Evolutionary conservation across 2,329 filamentous ascomycete genomes (phyloP).

Genomic region (Trichoderma endophyticum): DNA sequence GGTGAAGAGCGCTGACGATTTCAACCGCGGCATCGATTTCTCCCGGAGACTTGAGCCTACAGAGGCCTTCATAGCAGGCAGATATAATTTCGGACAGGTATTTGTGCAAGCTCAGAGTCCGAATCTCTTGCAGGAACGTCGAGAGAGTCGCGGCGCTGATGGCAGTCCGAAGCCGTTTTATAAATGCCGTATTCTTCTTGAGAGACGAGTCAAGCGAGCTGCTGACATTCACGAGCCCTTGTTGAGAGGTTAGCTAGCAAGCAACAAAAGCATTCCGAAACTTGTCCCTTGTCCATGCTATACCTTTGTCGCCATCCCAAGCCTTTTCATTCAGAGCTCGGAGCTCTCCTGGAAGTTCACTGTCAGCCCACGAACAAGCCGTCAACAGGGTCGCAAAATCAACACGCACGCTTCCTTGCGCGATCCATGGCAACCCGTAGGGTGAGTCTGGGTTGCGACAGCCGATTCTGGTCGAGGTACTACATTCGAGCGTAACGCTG

Average conservation of each 20-base stretch:
- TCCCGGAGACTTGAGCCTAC: slow-evolving; percentile 84
- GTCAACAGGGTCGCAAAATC: slow-evolving; percentile 1
- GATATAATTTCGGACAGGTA: slow-evolving; percentile 97
- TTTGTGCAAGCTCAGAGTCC: slow-evolving; percentile 86
- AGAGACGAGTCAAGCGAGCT: slow-evolving; percentile 86
- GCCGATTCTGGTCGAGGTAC: slow-evolving; percentile 29
- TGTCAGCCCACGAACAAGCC: neutral
- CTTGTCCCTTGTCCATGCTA: neutral
- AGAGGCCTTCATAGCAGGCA: slow-evolving; percentile 90
- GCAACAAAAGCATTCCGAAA: neutral
- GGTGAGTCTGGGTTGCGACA: slow-evolving; percentile 24
- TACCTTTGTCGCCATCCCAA: slow-evolving; percentile 88
- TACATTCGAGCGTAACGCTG: slow-evolving; percentile 44
- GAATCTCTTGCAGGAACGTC: slow-evolving; percentile 87
- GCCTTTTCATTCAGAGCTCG: slow-evolving; percentile 81
- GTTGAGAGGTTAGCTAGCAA: neutral
- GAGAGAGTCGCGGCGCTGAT: slow-evolving; percentile 74
- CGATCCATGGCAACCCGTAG: slow-evolving; percentile 57
- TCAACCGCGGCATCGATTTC: slow-evolving; percentile 91
- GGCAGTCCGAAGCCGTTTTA: slow-evolving; percentile 89
- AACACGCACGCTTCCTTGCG: slow-evolving; percentile 55
- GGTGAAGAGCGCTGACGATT: slow-evolving; percentile 90
- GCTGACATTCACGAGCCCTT: slow-evolving; percentile 75
- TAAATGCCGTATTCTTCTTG: slow-evolving; percentile 98
- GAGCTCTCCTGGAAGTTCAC: slow-evolving; percentile 66